Conservation (phyloP, 345 rosid genomes). For the Litchi chinensis region DNA sequence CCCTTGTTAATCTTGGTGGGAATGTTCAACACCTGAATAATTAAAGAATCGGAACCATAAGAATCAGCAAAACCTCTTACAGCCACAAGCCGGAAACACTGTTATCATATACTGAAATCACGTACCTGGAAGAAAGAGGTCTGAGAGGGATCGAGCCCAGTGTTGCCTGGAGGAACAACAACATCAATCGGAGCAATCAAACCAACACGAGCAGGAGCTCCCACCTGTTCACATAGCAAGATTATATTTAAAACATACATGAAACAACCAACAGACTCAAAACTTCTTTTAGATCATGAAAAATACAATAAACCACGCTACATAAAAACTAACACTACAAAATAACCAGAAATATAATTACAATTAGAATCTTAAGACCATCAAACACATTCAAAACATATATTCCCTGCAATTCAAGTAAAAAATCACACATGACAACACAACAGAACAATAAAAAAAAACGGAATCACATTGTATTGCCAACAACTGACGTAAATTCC, state of each 20-base stretch:
- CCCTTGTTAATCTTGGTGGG: conserved; percentile 99
- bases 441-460: not conserved
- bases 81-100: not conserved
- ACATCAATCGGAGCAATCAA: conserved; percentile 92
- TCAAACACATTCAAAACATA: not conserved
- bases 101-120: not conserved
- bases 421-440: not conserved
- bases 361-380: no score
- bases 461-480: not conserved
- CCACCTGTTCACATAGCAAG: conserved; percentile 51
- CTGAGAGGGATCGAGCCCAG: conserved; percentile 96
- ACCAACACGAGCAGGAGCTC: conserved; percentile 99
- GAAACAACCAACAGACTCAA: not conserved
- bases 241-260: not conserved
- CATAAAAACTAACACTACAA: no score
- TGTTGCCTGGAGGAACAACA: conserved; percentile 94
- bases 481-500: not conserved
- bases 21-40: conserved; percentile 73
- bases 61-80: not conserved
- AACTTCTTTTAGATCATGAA: not conserved
- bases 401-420: not conserved
- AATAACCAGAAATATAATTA: no score
- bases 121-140: conserved; percentile 94
- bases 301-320: not conserved
- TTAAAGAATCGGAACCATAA: not conserved